Evolutionary conservation across 768 basidiomycete species (phyloP), one percentile per base, ranked within the genome.

Genomic region (Mycena galopus): DNA sequence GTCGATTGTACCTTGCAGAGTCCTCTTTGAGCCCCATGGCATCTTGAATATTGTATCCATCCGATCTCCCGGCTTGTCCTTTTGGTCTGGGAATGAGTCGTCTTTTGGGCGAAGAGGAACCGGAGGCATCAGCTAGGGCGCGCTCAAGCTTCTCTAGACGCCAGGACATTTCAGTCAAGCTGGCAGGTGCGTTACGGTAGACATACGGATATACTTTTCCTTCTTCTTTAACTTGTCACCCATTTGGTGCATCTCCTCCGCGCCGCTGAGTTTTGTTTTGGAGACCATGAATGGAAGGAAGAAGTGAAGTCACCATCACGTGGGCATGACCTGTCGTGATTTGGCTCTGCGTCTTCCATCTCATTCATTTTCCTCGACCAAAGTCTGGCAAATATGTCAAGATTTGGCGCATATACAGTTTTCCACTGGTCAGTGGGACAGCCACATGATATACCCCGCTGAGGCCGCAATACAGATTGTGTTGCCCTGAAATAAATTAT

Each of bases 101-200:
- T 7, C 12, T 6, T 23, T 21, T 7, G n/a, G n/a, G n/a, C 3
- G 1, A 9, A 4, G 47, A 8, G 1, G 1, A 9, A 8, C 4
- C 9, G 8, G n/a, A 3, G 16, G n/a, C 16, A 7, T 21, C 23
- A 8, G 21, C 47, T n/a, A n/a, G n/a, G n/a, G 6, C 47, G 42
- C 47, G 47, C 47, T 25, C 23, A n/a, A 50, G 47, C 7, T n/a
- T 23, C 9, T n/a, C 47, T 50, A 10, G 10, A 7, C n/a, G 8
- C n/a, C n/a, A n/a, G n/a, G n/a, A n/a, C n/a, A n/a, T n/a, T n/a
- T n/a, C n/a, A 50, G 6, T 14, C 12, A 6, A 50, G n/a, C n/a
- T 12, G 23, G 6, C 14, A 12, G 11, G 14, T 23, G 23, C 35
- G 23, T 9, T 5, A 12, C n/a, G 9, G 16, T 8, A 10, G n/a